Evolutionary conservation across 192 early-diverging fungal species (phyloP).

Genomic region (Podila epicladia): DNA sequence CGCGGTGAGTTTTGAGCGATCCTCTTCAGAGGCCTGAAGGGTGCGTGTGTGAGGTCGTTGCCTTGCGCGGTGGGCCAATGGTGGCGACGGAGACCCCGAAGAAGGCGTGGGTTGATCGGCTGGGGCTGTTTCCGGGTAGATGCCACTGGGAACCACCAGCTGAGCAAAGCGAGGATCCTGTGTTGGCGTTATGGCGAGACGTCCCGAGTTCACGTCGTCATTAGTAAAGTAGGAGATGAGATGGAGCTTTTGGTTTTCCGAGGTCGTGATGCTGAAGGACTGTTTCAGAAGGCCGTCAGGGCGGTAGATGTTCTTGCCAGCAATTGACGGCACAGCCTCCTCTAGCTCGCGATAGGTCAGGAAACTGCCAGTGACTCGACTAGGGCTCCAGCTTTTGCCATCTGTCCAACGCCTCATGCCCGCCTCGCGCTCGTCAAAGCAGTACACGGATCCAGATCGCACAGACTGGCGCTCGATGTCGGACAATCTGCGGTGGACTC

Average conservation of each 20-base stretch:
- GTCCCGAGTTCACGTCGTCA: constrained; percentile 73
- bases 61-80: constrained; percentile 17
- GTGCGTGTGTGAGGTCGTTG: constrained; percentile 21
- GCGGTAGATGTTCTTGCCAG: constrained; percentile 63
- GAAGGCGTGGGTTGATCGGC: constrained; percentile 1
- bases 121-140: constrained; percentile 81
- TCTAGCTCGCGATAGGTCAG: constrained; percentile 90
- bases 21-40: constrained; percentile 24
- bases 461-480: constrained; percentile 86
- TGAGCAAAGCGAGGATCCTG: constrained; percentile 70
- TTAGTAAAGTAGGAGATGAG: constrained; percentile 92
- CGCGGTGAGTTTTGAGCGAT: constrained; percentile 9
- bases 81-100: constrained; percentile 26
- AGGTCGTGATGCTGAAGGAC: constrained; percentile 88
- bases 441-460: constrained; percentile 87
- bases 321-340: constrained; percentile 28
- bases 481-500: constrained; percentile 84
- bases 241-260: constrained; percentile 82
- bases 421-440: constrained; percentile 91
- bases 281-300: constrained; percentile 89
- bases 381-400: constrained; percentile 91
- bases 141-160: constrained; percentile 77
- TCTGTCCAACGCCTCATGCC: constrained; percentile 96
- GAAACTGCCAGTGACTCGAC: constrained; percentile 88
- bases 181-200: constrained; percentile 70